These are phyloP conservation scores for Arachis hypogaea DNA, from an alignment of 306 rosid species.

Conservation along the genomic window DNA sequence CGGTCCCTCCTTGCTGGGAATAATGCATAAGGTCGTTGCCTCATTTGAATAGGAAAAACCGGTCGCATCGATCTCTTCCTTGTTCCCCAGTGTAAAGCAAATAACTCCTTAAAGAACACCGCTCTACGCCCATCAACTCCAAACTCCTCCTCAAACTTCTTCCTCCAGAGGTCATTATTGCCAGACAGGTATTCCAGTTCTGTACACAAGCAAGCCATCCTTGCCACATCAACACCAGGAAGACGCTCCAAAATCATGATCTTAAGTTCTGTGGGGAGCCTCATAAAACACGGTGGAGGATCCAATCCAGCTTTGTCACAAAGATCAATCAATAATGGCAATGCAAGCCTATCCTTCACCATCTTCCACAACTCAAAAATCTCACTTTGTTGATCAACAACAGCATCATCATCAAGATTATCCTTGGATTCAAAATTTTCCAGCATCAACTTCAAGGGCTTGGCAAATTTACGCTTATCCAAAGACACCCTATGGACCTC, in stretches of 20 bases:
- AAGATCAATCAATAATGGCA: constrained; percentile 78
- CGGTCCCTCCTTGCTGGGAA: constrained; percentile 30
- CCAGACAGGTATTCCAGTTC: constrained; percentile 57
- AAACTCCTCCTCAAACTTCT: constrained; percentile 59
- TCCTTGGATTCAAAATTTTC: constrained; percentile 41
- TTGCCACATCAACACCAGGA: constrained; percentile 62
- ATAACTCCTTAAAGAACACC: constrained; percentile 47
- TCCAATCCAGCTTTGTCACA: constrained; percentile 65
- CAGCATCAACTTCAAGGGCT: constrained; percentile 46
- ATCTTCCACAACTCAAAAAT: constrained; percentile 73
- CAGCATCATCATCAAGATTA: constrained; percentile 19
- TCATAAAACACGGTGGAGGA: constrained; percentile 69
- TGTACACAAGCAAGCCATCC: constrained; percentile 52
- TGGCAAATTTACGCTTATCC: constrained; percentile 51
- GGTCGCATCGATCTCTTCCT: constrained; percentile 33
- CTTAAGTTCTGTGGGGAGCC: constrained; percentile 72
- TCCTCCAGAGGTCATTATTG: constrained; percentile 66
- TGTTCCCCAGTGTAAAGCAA: constrained; percentile 35
- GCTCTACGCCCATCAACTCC: neutral
- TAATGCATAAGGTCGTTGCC: neutral
- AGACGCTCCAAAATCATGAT: constrained; percentile 65
- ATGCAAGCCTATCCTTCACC: constrained; percentile 72
- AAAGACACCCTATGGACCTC: constrained; percentile 48
- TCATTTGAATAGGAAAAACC: neutral
- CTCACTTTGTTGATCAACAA: constrained; percentile 35